Evolutionary conservation across 2,329 filamentous ascomycete genomes (phyloP), one percentile per base, ranked within the genome.

Genomic region (Fusarium stilboides): DNA sequence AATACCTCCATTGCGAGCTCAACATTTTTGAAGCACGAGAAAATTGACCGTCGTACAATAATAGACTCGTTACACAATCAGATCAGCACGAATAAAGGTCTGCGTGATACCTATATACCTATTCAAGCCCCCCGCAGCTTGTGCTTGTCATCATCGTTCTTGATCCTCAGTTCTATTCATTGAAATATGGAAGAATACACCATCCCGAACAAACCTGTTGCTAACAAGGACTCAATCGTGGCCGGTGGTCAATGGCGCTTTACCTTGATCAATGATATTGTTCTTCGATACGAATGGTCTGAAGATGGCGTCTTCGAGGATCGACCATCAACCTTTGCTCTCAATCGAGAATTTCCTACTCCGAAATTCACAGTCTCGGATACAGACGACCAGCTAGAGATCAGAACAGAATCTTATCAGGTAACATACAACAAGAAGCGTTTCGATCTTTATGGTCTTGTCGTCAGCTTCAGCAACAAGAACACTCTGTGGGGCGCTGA

Each of bases 271-370:
- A 84, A 82, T 12, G 84, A 88, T 51, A 80, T 84, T 3, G 79
- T 90, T 3, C 67, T 91, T 28, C 86, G 89, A 33, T 89, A 87
- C 65, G 88, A 91, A 77, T 91, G 87, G 87, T 84, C 88, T 1
- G 79, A 82, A 13, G 88, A 91, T 65, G 83, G 85, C 49, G 72
- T 79, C 34, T 91, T 91, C 69, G 89, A 91, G 73, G 88, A 91
- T 73, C 84, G 88, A 6, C 85, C 87, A 0, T 90, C 87, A 1
- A 86, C 85, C 12, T 88, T 91, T 72, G 89, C 88, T n/a, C 80
- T 87, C 57, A 85, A 87, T 65, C 82, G 88, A 26, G 49, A 55
- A 33, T 76, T 86, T 26, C 77, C 82, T 2, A 59, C 63, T 2
- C 81, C 85, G 1, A 73, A 83, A 42, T 88, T 85, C 69, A 80